phyloP scores from a whole-genome alignment of 192 early-diverging fungal genomes.

The Coemansia nantahalensis region DNA sequence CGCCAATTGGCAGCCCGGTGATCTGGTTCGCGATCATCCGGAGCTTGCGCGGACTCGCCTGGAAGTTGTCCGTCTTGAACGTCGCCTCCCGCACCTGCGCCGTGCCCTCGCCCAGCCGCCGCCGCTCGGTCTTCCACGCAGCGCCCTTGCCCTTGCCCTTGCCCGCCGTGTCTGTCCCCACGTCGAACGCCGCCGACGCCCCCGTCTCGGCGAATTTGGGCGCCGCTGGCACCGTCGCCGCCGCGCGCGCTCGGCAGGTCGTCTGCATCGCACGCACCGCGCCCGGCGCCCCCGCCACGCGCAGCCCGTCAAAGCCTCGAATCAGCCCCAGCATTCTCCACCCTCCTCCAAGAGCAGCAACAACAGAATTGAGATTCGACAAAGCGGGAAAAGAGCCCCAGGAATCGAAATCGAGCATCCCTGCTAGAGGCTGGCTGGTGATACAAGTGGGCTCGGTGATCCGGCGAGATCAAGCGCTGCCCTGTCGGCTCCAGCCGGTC shows the following conservation, averaged over 20 bases:
- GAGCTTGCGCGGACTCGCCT: conserved; percentile 67
- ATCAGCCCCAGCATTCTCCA: conserved; percentile 3
- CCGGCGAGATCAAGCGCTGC: too few relatives aligned
- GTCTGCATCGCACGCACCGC: neutral
- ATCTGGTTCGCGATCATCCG: conserved; percentile 71
- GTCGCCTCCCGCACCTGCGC: conserved; percentile 20
- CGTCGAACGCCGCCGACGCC: conserved; percentile 25
- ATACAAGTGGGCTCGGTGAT: too few relatives aligned
- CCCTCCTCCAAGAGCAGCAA: too few relatives aligned
- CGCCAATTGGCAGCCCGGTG: conserved; percentile 59
- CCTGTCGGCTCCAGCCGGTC: too few relatives aligned
- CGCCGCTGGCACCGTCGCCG: too few relatives aligned
- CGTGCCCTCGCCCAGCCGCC: conserved; percentile 18
- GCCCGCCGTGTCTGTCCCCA: neutral
- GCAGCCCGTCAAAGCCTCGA: neutral
- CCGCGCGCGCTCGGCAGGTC: neutral
- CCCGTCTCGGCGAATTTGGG: conserved; percentile 1
- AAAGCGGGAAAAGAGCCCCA: too few relatives aligned
- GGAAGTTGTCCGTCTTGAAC: conserved; percentile 63
- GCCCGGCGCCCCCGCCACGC: neutral
- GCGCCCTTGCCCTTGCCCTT: neutral
- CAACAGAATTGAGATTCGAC: too few relatives aligned
- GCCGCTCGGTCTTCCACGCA: conserved; percentile 6
- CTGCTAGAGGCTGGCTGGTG: too few relatives aligned
- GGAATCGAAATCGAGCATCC: too few relatives aligned